Conservation (phyloP, 306 rosid species). For the Lathyrus tuberosus region DNA sequence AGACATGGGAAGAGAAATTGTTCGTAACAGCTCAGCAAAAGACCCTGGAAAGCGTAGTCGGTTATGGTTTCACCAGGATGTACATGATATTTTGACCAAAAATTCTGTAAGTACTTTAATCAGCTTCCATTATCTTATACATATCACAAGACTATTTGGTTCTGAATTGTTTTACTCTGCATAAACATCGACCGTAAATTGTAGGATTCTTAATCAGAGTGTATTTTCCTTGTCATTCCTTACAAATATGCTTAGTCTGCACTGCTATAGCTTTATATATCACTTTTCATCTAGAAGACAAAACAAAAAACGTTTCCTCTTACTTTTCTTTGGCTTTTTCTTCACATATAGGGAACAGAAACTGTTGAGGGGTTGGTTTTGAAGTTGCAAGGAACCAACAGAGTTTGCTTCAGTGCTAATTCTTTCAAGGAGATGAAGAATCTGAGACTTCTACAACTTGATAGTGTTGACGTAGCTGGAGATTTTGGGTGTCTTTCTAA, state of each 20-base stretch:
- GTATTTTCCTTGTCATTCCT: neutral
- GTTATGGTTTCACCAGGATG: constrained; percentile 4
- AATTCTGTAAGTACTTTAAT: neutral
- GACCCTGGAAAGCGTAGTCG: neutral
- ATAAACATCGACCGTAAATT: neutral
- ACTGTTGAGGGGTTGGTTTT: constrained; percentile 37
- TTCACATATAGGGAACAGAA: constrained; percentile 26
- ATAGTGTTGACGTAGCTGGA: constrained; percentile 32
- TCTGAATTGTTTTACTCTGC: neutral
- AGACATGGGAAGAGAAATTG: constrained; percentile 23
- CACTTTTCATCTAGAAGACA: neutral
- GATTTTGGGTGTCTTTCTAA: constrained; percentile 37
- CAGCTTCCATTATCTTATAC: neutral
- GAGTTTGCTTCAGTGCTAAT: constrained; percentile 13
- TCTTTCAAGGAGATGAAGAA: constrained; percentile 47
- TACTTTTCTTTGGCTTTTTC: neutral
- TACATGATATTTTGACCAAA: neutral
- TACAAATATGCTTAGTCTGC: neutral
- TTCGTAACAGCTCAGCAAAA: neutral
- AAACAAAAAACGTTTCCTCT: neutral
- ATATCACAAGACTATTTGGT: neutral
- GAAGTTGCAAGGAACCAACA: neutral
- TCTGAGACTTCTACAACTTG: constrained; percentile 50
- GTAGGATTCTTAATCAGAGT: neutral
- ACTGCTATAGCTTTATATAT: neutral